Percentiles rank a stretch among this genome's conserved stretches.
phyloP scores from a whole-genome alignment of 2,329 filamentous ascomycete species.

The Cladophialophora chaetospira region DNA sequence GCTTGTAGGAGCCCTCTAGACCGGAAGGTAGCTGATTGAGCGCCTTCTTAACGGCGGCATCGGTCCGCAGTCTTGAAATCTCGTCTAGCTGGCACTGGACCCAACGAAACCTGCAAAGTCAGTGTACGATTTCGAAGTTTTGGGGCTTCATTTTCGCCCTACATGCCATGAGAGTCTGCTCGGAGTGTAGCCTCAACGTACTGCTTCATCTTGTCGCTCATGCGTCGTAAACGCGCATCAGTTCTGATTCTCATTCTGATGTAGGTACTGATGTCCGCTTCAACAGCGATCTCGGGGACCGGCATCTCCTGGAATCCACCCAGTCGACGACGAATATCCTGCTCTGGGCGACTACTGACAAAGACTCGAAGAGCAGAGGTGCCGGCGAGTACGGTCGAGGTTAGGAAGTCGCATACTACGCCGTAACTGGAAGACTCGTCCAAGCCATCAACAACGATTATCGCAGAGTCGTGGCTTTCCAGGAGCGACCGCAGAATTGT shows the following conservation, averaged over 20 bases:
- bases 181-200: slow-evolving; percentile 17
- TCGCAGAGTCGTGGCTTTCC: neutral
- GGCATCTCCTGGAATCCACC: slow-evolving; percentile 14
- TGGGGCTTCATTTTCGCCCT: neutral
- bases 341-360: slow-evolving; percentile 23
- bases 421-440: slow-evolving; percentile 23
- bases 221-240: slow-evolving; percentile 13
- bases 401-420: slow-evolving; percentile 25
- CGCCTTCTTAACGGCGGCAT: slow-evolving; percentile 22
- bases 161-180: slow-evolving; percentile 22
- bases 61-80: slow-evolving; percentile 20
- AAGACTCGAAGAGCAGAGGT: slow-evolving; percentile 20
- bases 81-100: slow-evolving; percentile 31
- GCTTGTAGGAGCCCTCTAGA: slow-evolving; percentile 25
- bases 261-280: slow-evolving; percentile 24
- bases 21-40: slow-evolving; percentile 23
- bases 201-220: slow-evolving; percentile 24
- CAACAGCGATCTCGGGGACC: slow-evolving; percentile 14
- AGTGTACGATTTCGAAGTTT: neutral
- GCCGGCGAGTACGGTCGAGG: slow-evolving; percentile 9
- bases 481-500: slow-evolving; percentile 7
- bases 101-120: slow-evolving; percentile 28
- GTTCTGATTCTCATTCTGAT: slow-evolving; percentile 19
- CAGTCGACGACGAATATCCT: slow-evolving; percentile 16
- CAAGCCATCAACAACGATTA: slow-evolving; percentile 24